phyloP scores from a whole-genome alignment of 768 basidiomycete species.

The Filobasidium wieringae region DNA sequence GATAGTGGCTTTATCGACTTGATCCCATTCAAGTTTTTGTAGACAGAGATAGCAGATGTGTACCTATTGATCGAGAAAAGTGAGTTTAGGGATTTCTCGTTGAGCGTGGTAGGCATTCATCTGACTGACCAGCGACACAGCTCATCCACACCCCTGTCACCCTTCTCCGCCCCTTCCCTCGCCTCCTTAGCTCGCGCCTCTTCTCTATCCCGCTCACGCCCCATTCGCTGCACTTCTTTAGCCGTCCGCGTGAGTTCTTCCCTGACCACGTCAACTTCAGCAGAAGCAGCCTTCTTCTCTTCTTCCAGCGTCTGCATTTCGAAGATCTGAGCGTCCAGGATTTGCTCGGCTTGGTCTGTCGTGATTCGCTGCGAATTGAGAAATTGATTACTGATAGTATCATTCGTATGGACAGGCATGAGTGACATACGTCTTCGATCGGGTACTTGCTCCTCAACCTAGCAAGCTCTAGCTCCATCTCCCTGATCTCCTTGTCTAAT shows the following conservation, averaged over 20 bases:
- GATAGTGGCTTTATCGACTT: slow-evolving; percentile 51
- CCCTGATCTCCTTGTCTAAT: slow-evolving; percentile 51
- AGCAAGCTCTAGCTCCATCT: slow-evolving; percentile 65
- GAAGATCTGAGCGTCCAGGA: slow-evolving; percentile 60
- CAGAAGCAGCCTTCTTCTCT: slow-evolving; percentile 43
- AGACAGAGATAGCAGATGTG: slow-evolving; percentile 54
- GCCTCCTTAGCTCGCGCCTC: slow-evolving; percentile 60
- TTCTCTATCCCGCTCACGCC: slow-evolving; percentile 43
- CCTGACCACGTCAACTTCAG: slow-evolving; percentile 44
- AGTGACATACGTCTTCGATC: slow-evolving; percentile 45
- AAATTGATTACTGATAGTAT: no score
- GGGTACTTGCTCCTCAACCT: slow-evolving; percentile 65
- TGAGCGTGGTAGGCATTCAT: no score
- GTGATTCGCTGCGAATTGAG: slow-evolving; percentile 65
- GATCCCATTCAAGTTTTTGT: slow-evolving; percentile 53
- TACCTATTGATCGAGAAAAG: slow-evolving; percentile 47
- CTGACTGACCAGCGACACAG: slow-evolving; percentile 45
- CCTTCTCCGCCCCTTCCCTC: slow-evolving; percentile 50
- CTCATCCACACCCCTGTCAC: slow-evolving; percentile 35
- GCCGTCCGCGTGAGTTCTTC: slow-evolving; percentile 40
- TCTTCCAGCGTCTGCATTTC: slow-evolving; percentile 70
- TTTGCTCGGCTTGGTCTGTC: slow-evolving; percentile 57
- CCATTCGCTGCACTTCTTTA: slow-evolving; percentile 37
- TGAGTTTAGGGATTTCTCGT: neutral
- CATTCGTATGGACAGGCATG: no score